Base-by-base conservation (phyloP, 306 rosid species). In the Sicyos baderoa region DNA sequence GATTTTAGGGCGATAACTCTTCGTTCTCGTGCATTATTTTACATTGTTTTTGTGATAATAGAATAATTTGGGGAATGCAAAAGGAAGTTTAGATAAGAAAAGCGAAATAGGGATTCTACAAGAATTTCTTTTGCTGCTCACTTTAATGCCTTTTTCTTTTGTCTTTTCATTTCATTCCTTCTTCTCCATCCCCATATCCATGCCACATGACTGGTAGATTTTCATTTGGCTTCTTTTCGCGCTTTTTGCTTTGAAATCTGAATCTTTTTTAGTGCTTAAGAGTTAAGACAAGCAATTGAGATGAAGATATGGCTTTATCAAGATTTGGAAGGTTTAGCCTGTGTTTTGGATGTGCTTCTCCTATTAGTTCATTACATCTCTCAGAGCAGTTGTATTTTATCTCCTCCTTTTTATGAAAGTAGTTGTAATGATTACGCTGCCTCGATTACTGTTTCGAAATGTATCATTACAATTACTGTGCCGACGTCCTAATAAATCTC, bases 71-170 rank as follows among this genome's bases (percentile, higher is more conserved):
- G 14, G 66, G n/a, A 72, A 45, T 71, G 58, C 25, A 47, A 56
- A 45, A 57, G 67, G 65, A 73, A 40, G 44, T 59, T 23, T 19
- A 29, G 5, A 29, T 47, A 76, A 60, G 49, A 37, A 47, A 76
- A 60, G 50, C 68, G 74, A 47, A 48, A 57, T 75, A 67, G 45
- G 69, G 35, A 65, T 79, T 76, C 78, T 67, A 59, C 70, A 71
- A 68, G 76, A 78, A 73, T 65, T 66, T 64, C 32, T 79, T 70
- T 76, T 72, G 17, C 75, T 71, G n/a, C 25, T 32, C 72, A 47
- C 82, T 74, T 61, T 78, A 70, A 54, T 49, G 77, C 78, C 73
- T 72, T 64, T 80, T 73, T 75, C 75, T 63, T 78, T 76, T 71
- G 55, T 78, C 51, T 78, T 79, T 76, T 64, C 42, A 40, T 47